Evolutionary conservation across 306 rosid genomes (phyloP).

Genomic region (Cucumis melo): DNA sequence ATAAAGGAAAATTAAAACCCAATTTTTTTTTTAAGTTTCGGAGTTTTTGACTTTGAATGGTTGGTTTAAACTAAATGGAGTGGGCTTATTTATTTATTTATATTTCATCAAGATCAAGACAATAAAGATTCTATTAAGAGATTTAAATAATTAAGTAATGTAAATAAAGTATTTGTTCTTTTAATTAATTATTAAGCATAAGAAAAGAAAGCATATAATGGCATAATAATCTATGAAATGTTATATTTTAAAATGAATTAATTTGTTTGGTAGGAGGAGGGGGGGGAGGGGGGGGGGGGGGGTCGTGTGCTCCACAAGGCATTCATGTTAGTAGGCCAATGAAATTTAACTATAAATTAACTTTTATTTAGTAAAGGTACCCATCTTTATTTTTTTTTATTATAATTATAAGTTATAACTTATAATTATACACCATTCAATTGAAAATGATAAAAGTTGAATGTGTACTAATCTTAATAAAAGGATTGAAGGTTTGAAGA

Average conservation of each 20-base stretch:
- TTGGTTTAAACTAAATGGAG: background rate
- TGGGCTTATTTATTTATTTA: background rate
- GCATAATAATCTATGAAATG: background rate
- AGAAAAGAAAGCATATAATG: background rate
- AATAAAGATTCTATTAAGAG: background rate
- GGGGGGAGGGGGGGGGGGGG: background rate
- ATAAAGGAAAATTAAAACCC: background rate
- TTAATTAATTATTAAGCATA: background rate
- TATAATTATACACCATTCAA: no score
- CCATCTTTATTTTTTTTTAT: background rate
- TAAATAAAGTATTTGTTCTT: background rate
- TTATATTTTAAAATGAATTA: no score
- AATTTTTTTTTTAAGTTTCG: no score
- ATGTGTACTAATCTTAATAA: no score
- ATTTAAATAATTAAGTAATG: background rate
- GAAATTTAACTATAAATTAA: background rate
- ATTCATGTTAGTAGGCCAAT: background rate
- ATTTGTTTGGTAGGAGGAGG: background rate
- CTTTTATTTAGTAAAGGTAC: background rate
- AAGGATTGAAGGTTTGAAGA: no score
- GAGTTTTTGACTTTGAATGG: background rate
- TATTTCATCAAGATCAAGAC: conserved; percentile 2
- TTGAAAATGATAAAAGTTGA: no score
- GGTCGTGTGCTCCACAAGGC: conserved; percentile 1
- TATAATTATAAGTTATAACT: no score